Base-by-base conservation (phyloP, 805 yeast species). In the Candida ortonii region DNA sequence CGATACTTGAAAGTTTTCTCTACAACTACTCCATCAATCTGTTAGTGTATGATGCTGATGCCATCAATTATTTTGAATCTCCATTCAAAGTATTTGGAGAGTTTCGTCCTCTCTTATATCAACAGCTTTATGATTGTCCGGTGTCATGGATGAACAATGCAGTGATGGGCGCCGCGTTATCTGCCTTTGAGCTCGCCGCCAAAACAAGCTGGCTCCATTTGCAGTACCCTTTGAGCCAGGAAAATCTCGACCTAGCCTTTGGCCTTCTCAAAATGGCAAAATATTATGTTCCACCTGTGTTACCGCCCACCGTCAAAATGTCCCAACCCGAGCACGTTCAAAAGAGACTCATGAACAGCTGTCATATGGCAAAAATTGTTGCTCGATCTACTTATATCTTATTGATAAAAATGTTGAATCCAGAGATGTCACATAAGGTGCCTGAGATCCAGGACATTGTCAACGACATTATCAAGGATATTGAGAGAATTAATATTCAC, bases 1-100 rank as follows among this genome's bases (percentile, higher is more conserved):
- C 64, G 49, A 55, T 66, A 25, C 40, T 64, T 20, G 75, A 70
- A 30, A 67, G 71, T 28, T 68, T 67, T 38, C 41, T 65, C 2
- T 70, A 64, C 53, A 68, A 68, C 46, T 70, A 62, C 43, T 53
- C 67, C 3, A 57, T 61, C 3, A 45, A 55, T 1, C 36, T 68
- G 13, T 47, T 67, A 7, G 45, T 55, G 17, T 58, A 68, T 6
- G 52, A 59, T 8, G 48, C 43, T 15, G 29, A 43, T 3, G 55
- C 52, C 13, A 30, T 52, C 37, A 30, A 44, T 13, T 46, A 47
- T 0, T 36, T 68, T 12, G 71, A 71, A 1, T 59, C 64, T 5
- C 73, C 75, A 2, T 68, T 62, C 41, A 52, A 47, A 2, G 55
- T 66, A 16, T 67, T 63, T 35, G 43, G 41, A 20, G 60, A 55